A percentile compares a stretch with the other conserved stretches of the same genome.
phyloP scores from a whole-genome alignment of 805 yeast genomes.

The Ogataea degrootiae region DNA sequence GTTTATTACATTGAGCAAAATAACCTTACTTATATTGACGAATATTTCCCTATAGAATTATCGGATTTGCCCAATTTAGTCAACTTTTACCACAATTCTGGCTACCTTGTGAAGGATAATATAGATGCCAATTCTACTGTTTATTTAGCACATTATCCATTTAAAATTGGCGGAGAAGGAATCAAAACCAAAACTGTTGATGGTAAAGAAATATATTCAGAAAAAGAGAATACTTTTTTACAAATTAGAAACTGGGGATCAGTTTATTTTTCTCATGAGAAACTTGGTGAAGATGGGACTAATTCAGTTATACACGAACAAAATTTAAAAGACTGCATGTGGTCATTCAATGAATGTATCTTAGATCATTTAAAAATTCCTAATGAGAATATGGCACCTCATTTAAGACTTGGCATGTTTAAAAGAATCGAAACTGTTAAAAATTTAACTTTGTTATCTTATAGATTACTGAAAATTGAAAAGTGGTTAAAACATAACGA shows the following conservation, averaged over 20 bases:
- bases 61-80: constrained; percentile 20
- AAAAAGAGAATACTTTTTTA: constrained; percentile 16
- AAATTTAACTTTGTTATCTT: constrained; percentile 18
- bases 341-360: constrained; percentile 22
- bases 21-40: constrained; percentile 8
- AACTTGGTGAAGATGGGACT: background rate
- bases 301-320: background rate
- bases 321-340: constrained; percentile 18
- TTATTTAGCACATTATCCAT: constrained; percentile 23
- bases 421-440: constrained; percentile 19
- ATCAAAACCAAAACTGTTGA: constrained; percentile 14
- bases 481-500: constrained; percentile 3
- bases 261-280: constrained; percentile 23
- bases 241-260: constrained; percentile 22
- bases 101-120: background rate
- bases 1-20: background rate
- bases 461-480: constrained; percentile 9
- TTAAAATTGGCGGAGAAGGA: constrained; percentile 15
- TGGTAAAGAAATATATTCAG: constrained; percentile 10
- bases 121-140: constrained; percentile 3
- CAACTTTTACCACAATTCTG: constrained; percentile 11
- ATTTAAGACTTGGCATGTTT: constrained; percentile 17
- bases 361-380: constrained; percentile 18
- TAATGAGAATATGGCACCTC: constrained; percentile 20
- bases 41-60: constrained; percentile 19